Conservation (phyloP, 495 filamentous ascomycete genomes). For the Aspergillus homomorphus region DNA sequence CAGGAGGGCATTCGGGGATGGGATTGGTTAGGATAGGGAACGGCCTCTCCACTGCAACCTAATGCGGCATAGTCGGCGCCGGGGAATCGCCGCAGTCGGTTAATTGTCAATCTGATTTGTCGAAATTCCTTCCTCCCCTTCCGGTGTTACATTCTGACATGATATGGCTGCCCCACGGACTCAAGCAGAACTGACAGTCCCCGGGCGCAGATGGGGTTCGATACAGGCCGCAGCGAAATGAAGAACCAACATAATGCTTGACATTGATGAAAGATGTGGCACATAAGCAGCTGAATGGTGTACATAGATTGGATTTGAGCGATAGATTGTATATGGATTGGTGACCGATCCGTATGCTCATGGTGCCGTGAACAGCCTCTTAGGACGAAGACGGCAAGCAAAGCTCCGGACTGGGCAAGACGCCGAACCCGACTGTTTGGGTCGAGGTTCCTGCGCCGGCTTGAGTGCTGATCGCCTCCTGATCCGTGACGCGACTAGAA, state of each 20-base stretch:
- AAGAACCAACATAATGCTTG: too few species aligned
- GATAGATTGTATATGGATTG: too few species aligned
- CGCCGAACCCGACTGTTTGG: constrained; percentile 27
- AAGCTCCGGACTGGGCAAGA: constrained; percentile 2
- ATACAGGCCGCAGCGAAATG: not conserved
- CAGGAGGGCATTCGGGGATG: not conserved
- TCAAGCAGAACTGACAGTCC: not conserved
- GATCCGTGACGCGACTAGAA: constrained; percentile 18
- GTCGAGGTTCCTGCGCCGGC: constrained; percentile 29
- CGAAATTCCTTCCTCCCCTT: not conserved
- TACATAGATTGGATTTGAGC: too few species aligned
- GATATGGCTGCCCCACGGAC: not conserved
- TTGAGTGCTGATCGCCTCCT: constrained; percentile 18
- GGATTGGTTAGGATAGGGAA: constrained; percentile 3
- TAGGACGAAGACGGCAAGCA: not conserved
- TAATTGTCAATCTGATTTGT: not conserved
- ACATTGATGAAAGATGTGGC: not conserved
- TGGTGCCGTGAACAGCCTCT: not conserved
- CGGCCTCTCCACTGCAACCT: not conserved
- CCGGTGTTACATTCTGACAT: constrained; percentile 5
- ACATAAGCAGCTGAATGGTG: not conserved
- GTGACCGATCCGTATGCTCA: too few species aligned
- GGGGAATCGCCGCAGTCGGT: constrained; percentile 8
- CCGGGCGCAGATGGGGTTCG: not conserved
- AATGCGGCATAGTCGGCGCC: not conserved